These are phyloP conservation scores for Hordeum marinum DNA, from an alignment of 176 grass and related monocot genomes.

Conservation along the genomic window DNA sequence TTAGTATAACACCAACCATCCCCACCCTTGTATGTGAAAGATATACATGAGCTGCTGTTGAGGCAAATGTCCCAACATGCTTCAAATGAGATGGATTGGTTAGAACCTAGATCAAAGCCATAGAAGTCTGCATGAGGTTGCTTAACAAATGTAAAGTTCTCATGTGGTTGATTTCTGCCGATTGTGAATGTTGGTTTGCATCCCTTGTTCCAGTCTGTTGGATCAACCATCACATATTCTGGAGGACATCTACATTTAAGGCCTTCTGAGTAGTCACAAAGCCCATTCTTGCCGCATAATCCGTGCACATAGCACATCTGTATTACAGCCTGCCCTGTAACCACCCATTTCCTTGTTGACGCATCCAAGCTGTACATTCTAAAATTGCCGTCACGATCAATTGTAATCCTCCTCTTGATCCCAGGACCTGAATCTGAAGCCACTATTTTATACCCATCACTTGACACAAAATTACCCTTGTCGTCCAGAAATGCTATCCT, in stretches of 20 bases:
- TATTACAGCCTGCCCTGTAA: slow-evolving; percentile 55
- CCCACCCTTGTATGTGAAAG: slow-evolving; percentile 54
- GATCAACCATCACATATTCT: slow-evolving; percentile 56
- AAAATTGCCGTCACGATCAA: slow-evolving; percentile 66
- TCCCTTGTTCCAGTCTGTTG: slow-evolving; percentile 62
- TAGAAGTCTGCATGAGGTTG: slow-evolving; percentile 48
- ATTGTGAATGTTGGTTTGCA: slow-evolving; percentile 42
- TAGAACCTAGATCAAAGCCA: slow-evolving; percentile 55
- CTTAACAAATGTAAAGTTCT: slow-evolving; percentile 41
- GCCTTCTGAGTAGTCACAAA: slow-evolving; percentile 44
- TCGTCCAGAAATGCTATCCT: slow-evolving; percentile 47
- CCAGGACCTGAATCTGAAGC: slow-evolving; percentile 57
- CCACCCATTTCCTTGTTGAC: slow-evolving; percentile 30
- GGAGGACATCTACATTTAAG: slow-evolving; percentile 51
- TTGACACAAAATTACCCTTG: slow-evolving; percentile 51
- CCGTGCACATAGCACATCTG: slow-evolving; percentile 60
- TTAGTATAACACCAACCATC: slow-evolving; percentile 57
- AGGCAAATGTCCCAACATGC: slow-evolving; percentile 47
- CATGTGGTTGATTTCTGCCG: slow-evolving; percentile 19
- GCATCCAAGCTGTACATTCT: slow-evolving; percentile 70
- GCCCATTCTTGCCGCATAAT: slow-evolving; percentile 64
- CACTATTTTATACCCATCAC: slow-evolving; percentile 38
- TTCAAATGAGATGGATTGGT: slow-evolving; percentile 27
- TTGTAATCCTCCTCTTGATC: slow-evolving; percentile 45
- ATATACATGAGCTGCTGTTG: slow-evolving; percentile 37